Base-by-base conservation (phyloP, 331 rosid species). In the Prunus yedoensis region DNA sequence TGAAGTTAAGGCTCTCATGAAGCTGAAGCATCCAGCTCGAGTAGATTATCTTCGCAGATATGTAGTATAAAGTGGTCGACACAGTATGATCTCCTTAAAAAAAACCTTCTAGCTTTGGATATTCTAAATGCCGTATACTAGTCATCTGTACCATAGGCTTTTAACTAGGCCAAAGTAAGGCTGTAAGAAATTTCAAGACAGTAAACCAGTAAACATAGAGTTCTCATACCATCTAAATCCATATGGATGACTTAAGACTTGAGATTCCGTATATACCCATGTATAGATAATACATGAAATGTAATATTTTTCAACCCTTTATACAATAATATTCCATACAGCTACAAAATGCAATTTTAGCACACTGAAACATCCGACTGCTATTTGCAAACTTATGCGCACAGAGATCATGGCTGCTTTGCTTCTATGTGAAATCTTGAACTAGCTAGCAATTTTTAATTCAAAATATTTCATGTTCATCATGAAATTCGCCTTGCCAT, bases 1-100 rank as follows among this genome's bases (percentile, higher is more conserved):
- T 20, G 99, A 95, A 83, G 91, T 95, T 7, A 95, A 95, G 88
- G 99, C 99, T 70, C 88, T 95, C 72, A 88, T 95, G 97, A 95
- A 92, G 94, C 97, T 95, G 83, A 95, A 95, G 83, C 97, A 89
- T 87, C 94, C 97, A 20, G 88, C 97, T 78, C 80, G 99, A 51
- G 86, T 95, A 77, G 97, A 92, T 77, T 95, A 95, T 81, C 97
- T 92, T 84, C 97, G 92, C 80, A 94, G 93, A 46, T 86, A 92
- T 66, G 74, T 89, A 74, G 85, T 85, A 76, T 59, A 59, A 79
- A 47, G 75, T 5, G 49, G 81, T 64, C 30, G 32, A 70, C 54
- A 70, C 76, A 41, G 46, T 72, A 74, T 74, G 71, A 72, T 70
- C 77, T 78, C 30, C 70, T 66, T 46, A 21, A 18, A 27, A 41